Base-by-base conservation (phyloP, 108 stramenopile genomes). In the Nannochloropsis salina region DNA sequence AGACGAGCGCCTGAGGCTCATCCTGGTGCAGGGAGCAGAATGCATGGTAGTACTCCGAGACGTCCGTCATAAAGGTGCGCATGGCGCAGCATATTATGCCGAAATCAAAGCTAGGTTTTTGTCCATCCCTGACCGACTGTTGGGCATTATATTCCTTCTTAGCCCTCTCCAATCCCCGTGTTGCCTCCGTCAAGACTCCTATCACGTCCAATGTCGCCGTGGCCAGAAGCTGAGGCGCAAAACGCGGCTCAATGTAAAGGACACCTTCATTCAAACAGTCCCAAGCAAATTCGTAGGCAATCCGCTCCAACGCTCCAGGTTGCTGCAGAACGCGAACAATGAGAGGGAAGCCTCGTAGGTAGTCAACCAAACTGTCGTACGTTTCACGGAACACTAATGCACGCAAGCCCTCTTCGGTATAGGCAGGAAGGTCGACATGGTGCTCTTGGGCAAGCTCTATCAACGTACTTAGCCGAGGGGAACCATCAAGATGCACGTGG, bases 51-150 rank as follows among this genome's bases (percentile, higher is more conserved):
- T 82, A 82, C 44, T 82, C 44, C 42, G 44, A 44, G 2, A 82
- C 44, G 42, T 45, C 82, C 42, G 82, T 43, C 44, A 45, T 45
- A 82, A 82, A 82, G 8, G 21, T 20, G 20, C 82, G 82, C 82
- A 82, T 82, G 5, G 82, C 82, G 21, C 82, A 82, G 44, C 42
- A 43, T 15, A 82, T 82, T 15, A 82, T 82, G 82, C 82, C 82
- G 21, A 44, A 82, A 15, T 21, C 20, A 82, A 44, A 82, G 8
- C 20, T 15, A 82, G 82, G 82, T 21, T 82, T 21, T 5, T 21
- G 18, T 44, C 42, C 44, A 82, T 45, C 82, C 21, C 21, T 15
- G 8, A 43, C 42, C 20, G 82, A 45, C 20, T 15, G 4, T 82
- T 20, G 44, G 44, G 82, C 82, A 45, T 82, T 82, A 5, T n/a